phyloP scores from a whole-genome alignment of 177 flowering plant species.

The Vitis hybrid region DNA sequence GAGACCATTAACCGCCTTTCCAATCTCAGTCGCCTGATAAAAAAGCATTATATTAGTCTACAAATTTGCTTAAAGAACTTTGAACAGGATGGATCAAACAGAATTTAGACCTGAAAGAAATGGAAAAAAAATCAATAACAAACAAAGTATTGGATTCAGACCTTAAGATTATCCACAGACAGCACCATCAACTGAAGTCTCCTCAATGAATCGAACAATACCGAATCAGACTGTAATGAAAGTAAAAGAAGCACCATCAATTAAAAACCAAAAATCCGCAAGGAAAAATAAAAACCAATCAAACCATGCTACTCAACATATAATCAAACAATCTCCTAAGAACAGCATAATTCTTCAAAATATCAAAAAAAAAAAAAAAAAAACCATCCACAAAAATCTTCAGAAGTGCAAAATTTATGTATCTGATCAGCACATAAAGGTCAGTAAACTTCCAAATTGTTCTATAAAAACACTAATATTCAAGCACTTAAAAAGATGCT shows the following conservation, averaged over 20 bases:
- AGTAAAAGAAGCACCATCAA: constrained; percentile 7
- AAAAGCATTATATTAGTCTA: constrained; percentile 6
- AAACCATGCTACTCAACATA: no score
- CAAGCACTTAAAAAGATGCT: not conserved
- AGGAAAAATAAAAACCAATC: not conserved
- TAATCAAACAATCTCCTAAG: no score
- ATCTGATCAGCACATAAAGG: not conserved
- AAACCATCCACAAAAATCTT: not conserved
- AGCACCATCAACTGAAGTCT: constrained; percentile 79
- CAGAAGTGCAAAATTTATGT: not conserved
- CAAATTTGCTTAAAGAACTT: not conserved
- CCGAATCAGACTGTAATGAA: constrained; percentile 56
- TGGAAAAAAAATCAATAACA: constrained; percentile 1
- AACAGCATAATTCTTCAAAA: no score
- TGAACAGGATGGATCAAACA: not conserved
- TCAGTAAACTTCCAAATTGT: not conserved
- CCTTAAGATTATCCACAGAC: constrained; percentile 68
- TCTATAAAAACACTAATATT: not conserved
- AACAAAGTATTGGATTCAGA: constrained; percentile 17
- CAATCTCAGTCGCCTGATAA: constrained; percentile 85
- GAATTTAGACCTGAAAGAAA: not conserved
- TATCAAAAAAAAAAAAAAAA: not conserved
- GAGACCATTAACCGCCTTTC: constrained; percentile 78
- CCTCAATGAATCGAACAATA: constrained; percentile 70
- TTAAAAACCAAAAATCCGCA: not conserved